These are phyloP conservation scores for Asterophora lycoperdoides DNA, from an alignment of 768 basidiomycete species.

Conservation along the genomic window DNA sequence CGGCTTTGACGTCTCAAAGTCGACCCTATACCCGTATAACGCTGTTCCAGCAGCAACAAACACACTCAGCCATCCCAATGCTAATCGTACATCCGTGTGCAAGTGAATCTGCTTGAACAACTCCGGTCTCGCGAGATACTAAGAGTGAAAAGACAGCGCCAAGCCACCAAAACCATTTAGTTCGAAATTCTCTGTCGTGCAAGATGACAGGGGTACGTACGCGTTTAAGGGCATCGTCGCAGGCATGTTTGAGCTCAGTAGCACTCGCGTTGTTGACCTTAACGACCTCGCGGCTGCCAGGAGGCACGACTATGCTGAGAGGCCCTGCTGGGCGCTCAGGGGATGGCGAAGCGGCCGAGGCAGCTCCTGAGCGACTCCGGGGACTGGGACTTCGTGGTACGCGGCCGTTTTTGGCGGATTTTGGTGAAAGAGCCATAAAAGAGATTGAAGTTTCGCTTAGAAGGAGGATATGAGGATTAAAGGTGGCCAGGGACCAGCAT, in stretches of 20 bases:
- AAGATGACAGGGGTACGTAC: conserved; percentile 37
- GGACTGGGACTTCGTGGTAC: conserved; percentile 19
- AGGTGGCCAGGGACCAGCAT: conserved; percentile 10
- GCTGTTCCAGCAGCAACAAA: conserved; percentile 78
- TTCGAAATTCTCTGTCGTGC: no score
- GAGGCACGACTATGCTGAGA: conserved; percentile 41
- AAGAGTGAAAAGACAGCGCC: conserved; percentile 8
- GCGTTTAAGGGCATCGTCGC: conserved; percentile 88
- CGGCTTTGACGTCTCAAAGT: conserved; percentile 87
- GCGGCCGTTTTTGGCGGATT: conserved; percentile 10
- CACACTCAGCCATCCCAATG: conserved; percentile 82
- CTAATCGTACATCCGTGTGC: conserved; percentile 86
- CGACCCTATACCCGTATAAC: conserved; percentile 79
- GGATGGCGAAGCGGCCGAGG: conserved; percentile 23
- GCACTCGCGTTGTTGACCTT: conserved; percentile 58
- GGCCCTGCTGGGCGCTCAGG: conserved; percentile 52
- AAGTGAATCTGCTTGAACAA: conserved; percentile 82
- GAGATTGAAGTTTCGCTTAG: no score
- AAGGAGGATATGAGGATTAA: background rate
- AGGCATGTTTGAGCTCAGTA: conserved; percentile 63
- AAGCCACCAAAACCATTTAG: no score
- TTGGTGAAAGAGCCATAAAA: conserved; percentile 19
- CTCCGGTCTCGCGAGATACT: conserved; percentile 79
- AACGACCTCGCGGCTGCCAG: conserved; percentile 47
- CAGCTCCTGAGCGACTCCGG: conserved; percentile 13